These are phyloP conservation scores for Melampsora americana DNA, from an alignment of 1,284 basidiomycete species.

Conservation along the genomic window DNA sequence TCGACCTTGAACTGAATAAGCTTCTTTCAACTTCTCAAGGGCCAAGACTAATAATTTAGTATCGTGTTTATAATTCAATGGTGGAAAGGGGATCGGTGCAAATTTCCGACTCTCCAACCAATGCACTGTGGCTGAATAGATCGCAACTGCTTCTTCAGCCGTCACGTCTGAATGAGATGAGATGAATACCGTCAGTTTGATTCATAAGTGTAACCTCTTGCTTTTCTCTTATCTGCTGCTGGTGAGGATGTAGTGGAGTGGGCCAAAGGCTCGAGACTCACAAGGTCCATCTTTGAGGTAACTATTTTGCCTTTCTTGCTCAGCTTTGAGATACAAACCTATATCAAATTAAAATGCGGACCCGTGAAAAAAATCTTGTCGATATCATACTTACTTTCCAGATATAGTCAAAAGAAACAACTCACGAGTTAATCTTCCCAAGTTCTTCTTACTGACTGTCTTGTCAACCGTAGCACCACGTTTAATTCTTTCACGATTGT, in stretches of 20 bases:
- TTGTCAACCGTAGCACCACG: constrained; percentile 99
- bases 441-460: constrained; percentile 94
- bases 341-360: constrained; percentile 50
- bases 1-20: constrained; percentile 94
- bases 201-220: not conserved
- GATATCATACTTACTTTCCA: not conserved
- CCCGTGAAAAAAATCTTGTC: not conserved
- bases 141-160: constrained; percentile 92
- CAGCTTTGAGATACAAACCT: constrained; percentile 87
- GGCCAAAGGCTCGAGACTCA: not conserved
- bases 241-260: not conserved
- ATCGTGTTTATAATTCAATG: constrained; percentile 94
- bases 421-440: constrained; percentile 78
- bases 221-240: not conserved
- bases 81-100: constrained; percentile 96
- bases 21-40: constrained; percentile 93
- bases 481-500: constrained; percentile 88
- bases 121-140: constrained; percentile 94
- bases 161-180: constrained; percentile 75
- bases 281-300: constrained; percentile 83
- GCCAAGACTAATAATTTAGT: constrained; percentile 91
- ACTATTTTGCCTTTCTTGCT: constrained; percentile 93
- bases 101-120: constrained; percentile 96
- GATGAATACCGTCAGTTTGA: not conserved
- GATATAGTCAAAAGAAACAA: constrained; percentile 45